Percentiles rank a stretch among this genome's conserved stretches.
Evolutionary conservation across 192 early-diverging fungal species (phyloP).

Genomic region (Backusella luteola): DNA sequence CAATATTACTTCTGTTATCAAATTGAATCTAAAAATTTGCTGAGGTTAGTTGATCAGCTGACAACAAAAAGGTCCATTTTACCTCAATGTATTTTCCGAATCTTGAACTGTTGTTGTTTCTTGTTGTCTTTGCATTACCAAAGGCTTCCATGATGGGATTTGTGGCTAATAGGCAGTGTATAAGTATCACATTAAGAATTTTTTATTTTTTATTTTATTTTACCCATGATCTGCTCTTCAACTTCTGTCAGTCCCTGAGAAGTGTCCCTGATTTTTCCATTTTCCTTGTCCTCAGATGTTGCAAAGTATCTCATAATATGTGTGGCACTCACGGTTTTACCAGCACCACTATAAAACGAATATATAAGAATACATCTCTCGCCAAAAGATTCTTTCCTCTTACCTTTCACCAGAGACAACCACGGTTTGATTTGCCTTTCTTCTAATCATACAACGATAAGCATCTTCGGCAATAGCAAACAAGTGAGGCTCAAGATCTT

Average conservation of each 20-base stretch:
- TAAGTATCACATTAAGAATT: no score
- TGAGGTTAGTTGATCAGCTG: background rate
- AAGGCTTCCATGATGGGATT: conserved; percentile 99
- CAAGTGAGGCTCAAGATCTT: conserved; percentile 96
- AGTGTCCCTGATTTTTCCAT: conserved; percentile 39
- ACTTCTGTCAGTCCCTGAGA: conserved; percentile 60
- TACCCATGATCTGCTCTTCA: conserved; percentile 79
- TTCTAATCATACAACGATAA: conserved; percentile 91
- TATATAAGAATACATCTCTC: background rate
- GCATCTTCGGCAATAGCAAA: conserved; percentile 99
- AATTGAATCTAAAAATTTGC: conserved; percentile 73
- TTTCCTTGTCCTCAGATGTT: conserved; percentile 67
- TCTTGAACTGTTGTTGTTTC: conserved; percentile 98
- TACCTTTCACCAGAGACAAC: conserved; percentile 94
- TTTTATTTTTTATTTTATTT: background rate
- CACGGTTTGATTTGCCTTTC: conserved; percentile 94
- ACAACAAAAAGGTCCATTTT: background rate
- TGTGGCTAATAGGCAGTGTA: conserved; percentile 56
- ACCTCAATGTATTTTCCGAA: conserved; percentile 98
- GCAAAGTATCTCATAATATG: conserved; percentile 99
- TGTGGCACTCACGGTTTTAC: conserved; percentile 95
- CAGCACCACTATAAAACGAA: conserved; percentile 67
- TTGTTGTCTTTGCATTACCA: conserved; percentile 98
- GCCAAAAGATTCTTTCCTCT: background rate
- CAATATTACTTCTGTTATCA: conserved; percentile 78